A percentile compares a stretch with the other conserved stretches of the same genome.
Evolutionary conservation across 345 rosid species (phyloP).

Genomic region (Diplotaxis tenuifolia): DNA sequence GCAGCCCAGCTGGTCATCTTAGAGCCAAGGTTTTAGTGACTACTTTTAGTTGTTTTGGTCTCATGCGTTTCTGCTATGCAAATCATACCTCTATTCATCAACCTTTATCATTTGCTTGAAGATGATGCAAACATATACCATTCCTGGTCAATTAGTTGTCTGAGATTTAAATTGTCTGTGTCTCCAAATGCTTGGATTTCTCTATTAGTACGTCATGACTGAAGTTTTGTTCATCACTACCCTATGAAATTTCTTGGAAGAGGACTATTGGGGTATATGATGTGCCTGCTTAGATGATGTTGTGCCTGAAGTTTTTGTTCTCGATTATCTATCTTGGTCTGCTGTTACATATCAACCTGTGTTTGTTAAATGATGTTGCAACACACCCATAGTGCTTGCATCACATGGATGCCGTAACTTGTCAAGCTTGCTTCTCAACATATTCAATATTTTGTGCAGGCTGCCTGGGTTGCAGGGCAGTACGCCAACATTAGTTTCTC

Average conservation of each 20-base stretch:
- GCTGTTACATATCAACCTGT: constrained; percentile 10
- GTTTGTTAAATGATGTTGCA: constrained; percentile 7
- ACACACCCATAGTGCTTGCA: constrained; percentile 20
- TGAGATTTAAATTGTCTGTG: not conserved
- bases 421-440: not conserved
- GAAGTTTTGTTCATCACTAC: not conserved
- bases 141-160: not conserved
- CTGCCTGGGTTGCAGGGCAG: constrained; percentile 99
- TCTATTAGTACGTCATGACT: not conserved
- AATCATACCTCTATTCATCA: not conserved
- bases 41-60: constrained; percentile 5
- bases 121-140: constrained; percentile 1
- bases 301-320: not conserved
- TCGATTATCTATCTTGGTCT: not conserved
- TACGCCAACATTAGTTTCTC: constrained; percentile 84
- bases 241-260: not conserved
- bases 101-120: constrained; percentile 12
- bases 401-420: not conserved
- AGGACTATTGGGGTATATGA: not conserved
- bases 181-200: constrained; percentile 2
- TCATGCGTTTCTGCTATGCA: constrained; percentile 12
- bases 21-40: constrained; percentile 78
- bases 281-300: constrained; percentile 13
- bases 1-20: constrained; percentile 91
- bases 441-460: constrained; percentile 47